phyloP scores from a whole-genome alignment of 805 yeast genomes.

The Jamesozyma gamospora region DNA sequence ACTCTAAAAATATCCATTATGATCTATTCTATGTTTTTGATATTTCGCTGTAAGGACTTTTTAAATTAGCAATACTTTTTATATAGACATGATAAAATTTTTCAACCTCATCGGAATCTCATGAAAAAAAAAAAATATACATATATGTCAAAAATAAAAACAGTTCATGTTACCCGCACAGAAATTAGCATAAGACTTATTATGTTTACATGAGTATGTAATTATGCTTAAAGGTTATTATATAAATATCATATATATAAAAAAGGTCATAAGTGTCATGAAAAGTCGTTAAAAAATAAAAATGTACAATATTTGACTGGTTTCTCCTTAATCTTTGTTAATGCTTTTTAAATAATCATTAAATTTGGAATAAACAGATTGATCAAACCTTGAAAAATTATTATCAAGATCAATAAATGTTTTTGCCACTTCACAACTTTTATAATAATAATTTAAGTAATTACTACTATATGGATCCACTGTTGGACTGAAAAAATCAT shows the following conservation, averaged over 20 bases:
- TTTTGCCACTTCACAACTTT: conserved; percentile 51
- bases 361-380: conserved; percentile 36
- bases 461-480: conserved; percentile 33
- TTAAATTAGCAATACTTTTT: no score
- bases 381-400: conserved; percentile 48
- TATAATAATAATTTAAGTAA: conserved; percentile 38
- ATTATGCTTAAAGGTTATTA: no score
- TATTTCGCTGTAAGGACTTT: no score
- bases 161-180: no score
- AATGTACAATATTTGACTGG: not conserved
- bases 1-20: conserved; percentile 83
- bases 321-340: not conserved
- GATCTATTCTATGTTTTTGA: not conserved
- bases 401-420: conserved; percentile 54
- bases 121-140: not conserved
- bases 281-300: not conserved
- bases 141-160: no score
- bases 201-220: no score
- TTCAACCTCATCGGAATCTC: conserved; percentile 8
- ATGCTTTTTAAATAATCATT: conserved; percentile 12
- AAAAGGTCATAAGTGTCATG: no score
- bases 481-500: conserved; percentile 21
- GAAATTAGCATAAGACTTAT: no score
- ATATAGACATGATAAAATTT: no score
- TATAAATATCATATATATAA: no score